phyloP scores from a whole-genome alignment of 2,329 filamentous ascomycete species.

The Fusarium concolor region DNA sequence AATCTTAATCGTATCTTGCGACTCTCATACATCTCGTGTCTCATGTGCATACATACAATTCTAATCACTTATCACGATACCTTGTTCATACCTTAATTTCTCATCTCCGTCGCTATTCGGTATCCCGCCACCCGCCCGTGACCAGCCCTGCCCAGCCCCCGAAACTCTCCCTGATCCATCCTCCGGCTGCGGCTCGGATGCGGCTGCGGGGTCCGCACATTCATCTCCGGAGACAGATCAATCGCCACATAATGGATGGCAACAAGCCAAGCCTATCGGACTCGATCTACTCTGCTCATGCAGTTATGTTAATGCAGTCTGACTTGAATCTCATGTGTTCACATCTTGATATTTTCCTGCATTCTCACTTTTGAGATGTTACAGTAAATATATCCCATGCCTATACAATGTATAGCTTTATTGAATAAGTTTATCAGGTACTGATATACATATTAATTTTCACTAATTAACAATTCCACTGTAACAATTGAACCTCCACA shows the following conservation, averaged over 20 bases:
- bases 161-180: constrained; percentile 24
- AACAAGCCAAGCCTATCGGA: constrained; percentile 4
- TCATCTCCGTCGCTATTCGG: constrained; percentile 44
- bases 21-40: constrained; percentile 13
- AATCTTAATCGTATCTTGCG: background rate
- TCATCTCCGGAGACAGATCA: constrained; percentile 32
- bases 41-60: background rate
- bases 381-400: background rate
- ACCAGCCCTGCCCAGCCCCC: constrained; percentile 24
- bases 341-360: constrained; percentile 7
- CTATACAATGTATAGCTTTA: background rate
- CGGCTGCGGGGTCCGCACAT: constrained; percentile 32
- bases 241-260: constrained; percentile 2
- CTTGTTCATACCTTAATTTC: constrained; percentile 5
- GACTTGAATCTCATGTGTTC: background rate
- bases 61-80: background rate
- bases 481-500: background rate
- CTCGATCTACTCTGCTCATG: background rate
- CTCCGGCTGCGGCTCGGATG: background rate
- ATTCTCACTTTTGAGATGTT: background rate
- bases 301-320: background rate
- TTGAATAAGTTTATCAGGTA: background rate
- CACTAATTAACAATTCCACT: background rate
- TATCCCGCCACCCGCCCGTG: constrained; percentile 35
- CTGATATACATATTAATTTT: background rate